A percentile compares a stretch with the other conserved stretches of the same genome.
Conservation (phyloP, 163 green algal genomes). For the Volvox carteri region DNA sequence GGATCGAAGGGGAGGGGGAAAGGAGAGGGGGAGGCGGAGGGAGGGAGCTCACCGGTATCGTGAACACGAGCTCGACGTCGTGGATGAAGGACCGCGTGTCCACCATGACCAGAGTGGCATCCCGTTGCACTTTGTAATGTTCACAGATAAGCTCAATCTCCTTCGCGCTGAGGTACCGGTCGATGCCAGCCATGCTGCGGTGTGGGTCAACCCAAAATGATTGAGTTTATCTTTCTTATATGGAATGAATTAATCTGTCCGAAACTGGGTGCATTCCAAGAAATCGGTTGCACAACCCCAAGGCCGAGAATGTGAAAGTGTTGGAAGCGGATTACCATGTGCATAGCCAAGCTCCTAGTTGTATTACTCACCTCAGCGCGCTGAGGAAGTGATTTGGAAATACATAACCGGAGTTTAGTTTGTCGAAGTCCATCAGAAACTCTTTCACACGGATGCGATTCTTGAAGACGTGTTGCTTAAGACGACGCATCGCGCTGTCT, state of each 20-base stretch:
- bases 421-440: conserved; percentile 79
- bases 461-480: conserved; percentile 82
- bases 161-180: conserved; percentile 67
- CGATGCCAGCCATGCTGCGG: conserved; percentile 75
- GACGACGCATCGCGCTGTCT: conserved; percentile 58
- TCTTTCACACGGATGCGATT: conserved; percentile 72
- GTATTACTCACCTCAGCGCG: conserved; percentile 42
- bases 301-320: background rate
- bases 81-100: conserved; percentile 71
- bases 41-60: conserved; percentile 64
- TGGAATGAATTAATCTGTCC: too few relatives aligned
- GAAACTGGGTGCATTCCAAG: too few relatives aligned
- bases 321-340: too few relatives aligned
- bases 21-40: background rate
- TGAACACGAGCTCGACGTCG: conserved; percentile 78
- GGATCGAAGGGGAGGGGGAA: background rate
- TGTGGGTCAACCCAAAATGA: background rate
- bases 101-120: conserved; percentile 69
- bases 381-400: conserved; percentile 71
- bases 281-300: too few relatives aligned
- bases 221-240: too few relatives aligned
- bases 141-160: conserved; percentile 72
- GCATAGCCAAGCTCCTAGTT: background rate
- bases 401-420: conserved; percentile 71
- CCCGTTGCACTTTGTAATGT: conserved; percentile 66